Evolutionary conservation across 306 rosid species (phyloP).

Genomic region (Pterocarpus macrocarpus): DNA sequence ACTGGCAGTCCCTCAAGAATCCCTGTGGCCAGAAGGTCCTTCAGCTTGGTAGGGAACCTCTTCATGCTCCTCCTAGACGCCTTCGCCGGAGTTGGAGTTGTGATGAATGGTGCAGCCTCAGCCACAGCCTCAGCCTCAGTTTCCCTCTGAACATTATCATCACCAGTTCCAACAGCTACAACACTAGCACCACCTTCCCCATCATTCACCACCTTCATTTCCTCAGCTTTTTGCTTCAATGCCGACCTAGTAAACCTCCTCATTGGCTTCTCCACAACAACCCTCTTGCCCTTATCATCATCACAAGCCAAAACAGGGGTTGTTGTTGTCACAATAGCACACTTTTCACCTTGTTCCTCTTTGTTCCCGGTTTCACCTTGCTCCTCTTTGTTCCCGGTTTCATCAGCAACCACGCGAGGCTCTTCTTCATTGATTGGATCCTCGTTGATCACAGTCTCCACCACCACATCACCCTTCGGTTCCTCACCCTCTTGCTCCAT

Average conservation of each 20-base stretch:
- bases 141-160: conserved; percentile 33
- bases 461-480: conserved; percentile 43
- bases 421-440: conserved; percentile 49
- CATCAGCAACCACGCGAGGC: conserved; percentile 30
- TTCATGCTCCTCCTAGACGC: conserved; percentile 36
- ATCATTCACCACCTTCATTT: conserved; percentile 6
- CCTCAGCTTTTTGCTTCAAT: conserved; percentile 58
- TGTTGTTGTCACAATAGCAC: not conserved
- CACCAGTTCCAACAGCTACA: conserved; percentile 29
- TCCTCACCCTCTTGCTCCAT: conserved; percentile 39
- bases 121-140: not conserved
- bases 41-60: conserved; percentile 76
- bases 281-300: conserved; percentile 16
- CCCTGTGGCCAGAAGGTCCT: conserved; percentile 84
- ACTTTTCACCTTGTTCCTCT: not conserved
- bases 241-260: conserved; percentile 78
- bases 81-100: conserved; percentile 9
- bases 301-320: not conserved
- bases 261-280: conserved; percentile 41
- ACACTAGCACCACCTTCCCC: conserved; percentile 19
- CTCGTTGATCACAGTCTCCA: conserved; percentile 46
- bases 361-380: conserved; percentile 29
- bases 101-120: not conserved
- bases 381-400: not conserved
- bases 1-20: conserved; percentile 82